A percentile compares a stretch with the other conserved stretches of the same genome.
Evolutionary conservation across 139 green algal genomes (phyloP).

Genomic region (Klebsormidium nitens): DNA sequence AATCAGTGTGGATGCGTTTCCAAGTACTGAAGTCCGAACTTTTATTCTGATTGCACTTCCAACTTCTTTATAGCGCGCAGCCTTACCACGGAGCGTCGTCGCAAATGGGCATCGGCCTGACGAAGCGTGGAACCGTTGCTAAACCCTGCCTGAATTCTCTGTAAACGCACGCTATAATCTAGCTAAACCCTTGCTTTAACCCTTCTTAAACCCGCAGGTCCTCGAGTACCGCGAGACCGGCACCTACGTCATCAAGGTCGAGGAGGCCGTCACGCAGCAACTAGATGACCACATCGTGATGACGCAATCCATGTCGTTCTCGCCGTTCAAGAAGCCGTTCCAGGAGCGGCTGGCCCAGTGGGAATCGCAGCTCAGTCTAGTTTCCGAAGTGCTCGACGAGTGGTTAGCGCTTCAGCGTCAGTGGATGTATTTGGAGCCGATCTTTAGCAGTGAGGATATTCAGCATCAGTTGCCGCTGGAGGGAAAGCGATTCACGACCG

Average conservation of each 20-base stretch:
- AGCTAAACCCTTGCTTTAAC: no score
- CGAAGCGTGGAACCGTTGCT: no score
- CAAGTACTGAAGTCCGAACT: no score
- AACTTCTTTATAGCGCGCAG: no score
- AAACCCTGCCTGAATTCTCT: no score
- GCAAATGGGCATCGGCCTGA: no score
- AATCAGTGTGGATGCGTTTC: no score
- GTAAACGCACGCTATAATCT: no score
- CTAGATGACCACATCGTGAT: slow-evolving; percentile 82
- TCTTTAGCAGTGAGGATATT: slow-evolving; percentile 76
- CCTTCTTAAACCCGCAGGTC: no score
- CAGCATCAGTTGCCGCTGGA: slow-evolving; percentile 76
- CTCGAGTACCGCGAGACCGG: slow-evolving; percentile 68
- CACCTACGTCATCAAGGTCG: slow-evolving; percentile 76
- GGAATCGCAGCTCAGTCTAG: slow-evolving; percentile 63
- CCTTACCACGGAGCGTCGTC: no score
- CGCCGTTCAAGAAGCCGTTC: slow-evolving; percentile 76
- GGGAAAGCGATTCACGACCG: slow-evolving; percentile 68
- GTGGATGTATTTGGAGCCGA: slow-evolving; percentile 85
- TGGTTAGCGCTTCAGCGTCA: slow-evolving; percentile 65
- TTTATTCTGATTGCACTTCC: no score
- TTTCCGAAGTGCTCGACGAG: slow-evolving; percentile 70
- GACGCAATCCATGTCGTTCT: slow-evolving; percentile 60
- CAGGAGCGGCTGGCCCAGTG: slow-evolving; percentile 68
- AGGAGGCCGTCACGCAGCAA: slow-evolving; percentile 67